phyloP scores from a whole-genome alignment of 257 asterid genomes.

The Solanum virginianum region DNA sequence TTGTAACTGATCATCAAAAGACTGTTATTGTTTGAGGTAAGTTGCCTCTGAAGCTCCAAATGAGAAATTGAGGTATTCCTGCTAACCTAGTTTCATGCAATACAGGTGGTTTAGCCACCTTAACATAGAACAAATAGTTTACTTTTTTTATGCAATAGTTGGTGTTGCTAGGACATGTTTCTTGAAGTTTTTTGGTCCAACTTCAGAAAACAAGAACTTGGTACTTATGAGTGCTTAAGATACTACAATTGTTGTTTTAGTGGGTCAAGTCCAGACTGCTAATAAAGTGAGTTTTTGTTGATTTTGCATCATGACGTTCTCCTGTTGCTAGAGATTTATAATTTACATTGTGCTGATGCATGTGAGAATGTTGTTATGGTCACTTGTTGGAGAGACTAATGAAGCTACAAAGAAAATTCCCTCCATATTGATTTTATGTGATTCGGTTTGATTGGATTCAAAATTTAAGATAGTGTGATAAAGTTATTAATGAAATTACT shows the following conservation, averaged over 20 bases:
- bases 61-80: not conserved
- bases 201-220: not conserved
- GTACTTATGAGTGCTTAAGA: not conserved
- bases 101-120: not conserved
- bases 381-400: not conserved
- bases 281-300: not conserved
- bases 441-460: not conserved
- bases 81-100: not conserved
- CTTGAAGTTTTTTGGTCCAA: not conserved
- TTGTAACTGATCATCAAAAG: not conserved
- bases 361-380: not conserved
- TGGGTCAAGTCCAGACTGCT: not conserved
- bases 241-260: not conserved
- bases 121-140: not conserved
- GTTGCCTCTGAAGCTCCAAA: not conserved
- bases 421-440: not conserved
- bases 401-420: not conserved
- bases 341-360: not conserved
- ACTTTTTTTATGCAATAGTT: not conserved
- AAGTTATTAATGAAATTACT: not conserved
- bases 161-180: not conserved
- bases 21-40: not conserved
- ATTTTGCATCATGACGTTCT: not conserved
- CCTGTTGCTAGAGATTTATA: not conserved
- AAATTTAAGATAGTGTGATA: not conserved